These are phyloP conservation scores for Talaromyces albobiverticillius DNA, from an alignment of 2,329 filamentous ascomycete genomes.

Conservation along the genomic window DNA sequence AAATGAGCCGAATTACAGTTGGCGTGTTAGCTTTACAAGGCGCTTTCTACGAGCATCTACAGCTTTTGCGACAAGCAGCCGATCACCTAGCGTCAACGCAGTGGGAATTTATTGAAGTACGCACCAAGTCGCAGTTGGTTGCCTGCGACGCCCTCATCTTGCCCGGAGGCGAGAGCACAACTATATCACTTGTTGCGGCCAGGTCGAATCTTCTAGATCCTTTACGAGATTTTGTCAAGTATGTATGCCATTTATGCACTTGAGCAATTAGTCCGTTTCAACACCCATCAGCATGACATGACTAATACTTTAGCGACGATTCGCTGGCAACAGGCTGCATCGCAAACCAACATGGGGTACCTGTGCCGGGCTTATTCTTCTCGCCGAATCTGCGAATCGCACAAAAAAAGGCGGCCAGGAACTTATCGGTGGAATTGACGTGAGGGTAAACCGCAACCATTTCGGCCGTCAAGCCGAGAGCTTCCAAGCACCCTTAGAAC, in stretches of 20 bases:
- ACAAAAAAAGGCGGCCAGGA: conserved; percentile 91
- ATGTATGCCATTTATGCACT: no score
- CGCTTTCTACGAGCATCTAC: conserved; percentile 85
- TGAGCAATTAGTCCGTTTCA: no score
- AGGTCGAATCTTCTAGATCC: conserved; percentile 80
- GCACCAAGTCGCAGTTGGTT: conserved; percentile 68
- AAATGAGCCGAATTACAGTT: conserved; percentile 47
- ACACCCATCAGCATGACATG: neutral
- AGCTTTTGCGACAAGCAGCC: conserved; percentile 68
- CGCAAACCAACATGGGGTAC: conserved; percentile 92
- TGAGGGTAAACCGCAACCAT: conserved; percentile 89
- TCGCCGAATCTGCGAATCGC: conserved; percentile 81
- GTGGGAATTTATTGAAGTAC: conserved; percentile 73
- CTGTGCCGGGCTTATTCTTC: conserved; percentile 88
- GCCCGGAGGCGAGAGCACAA: conserved; percentile 91
- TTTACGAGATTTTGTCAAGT: conserved; percentile 88
- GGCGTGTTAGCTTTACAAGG: conserved; percentile 79
- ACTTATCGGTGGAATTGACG: conserved; percentile 85
- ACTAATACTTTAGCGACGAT: no score
- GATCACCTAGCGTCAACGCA: conserved; percentile 40
- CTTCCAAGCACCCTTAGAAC: conserved; percentile 71
- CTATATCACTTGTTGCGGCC: conserved; percentile 83
- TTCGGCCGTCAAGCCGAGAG: conserved; percentile 92
- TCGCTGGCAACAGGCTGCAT: conserved; percentile 53
- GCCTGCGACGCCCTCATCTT: conserved; percentile 81